Base-by-base conservation (phyloP, 805 yeast genomes). In the Candida pseudofarinosa region DNA sequence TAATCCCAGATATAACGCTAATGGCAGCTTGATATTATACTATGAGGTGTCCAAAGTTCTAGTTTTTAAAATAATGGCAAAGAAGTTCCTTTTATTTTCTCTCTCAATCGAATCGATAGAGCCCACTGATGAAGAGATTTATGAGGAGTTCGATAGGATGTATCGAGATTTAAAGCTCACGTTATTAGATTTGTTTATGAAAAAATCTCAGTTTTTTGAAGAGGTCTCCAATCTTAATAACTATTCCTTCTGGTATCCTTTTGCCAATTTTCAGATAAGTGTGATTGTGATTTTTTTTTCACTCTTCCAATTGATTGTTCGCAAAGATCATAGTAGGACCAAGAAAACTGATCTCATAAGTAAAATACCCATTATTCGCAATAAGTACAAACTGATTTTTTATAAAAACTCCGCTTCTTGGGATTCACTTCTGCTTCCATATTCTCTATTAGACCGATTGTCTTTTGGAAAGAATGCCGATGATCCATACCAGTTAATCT, bases 51-150 rank as follows among this genome's bases (percentile, higher is more conserved):
- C 41, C 4, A 39, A 19, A 17, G 33, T 31, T 18, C 14, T 20
- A 12, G 33, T 39, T 2, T 39, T 39, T 26, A 39, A 39, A 32
- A 39, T 39, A 10, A 12, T 39, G 33, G 15, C 33, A 3, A 39
- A 39, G 17, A 39, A 39, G 30, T 39, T 39, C 17, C 31, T 28
- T 17, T 39, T 39, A 3, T 39, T 23, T 39, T 39, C 41, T 8
- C 33, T 28, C 16, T 23, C 31, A 13, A 14, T 39, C 17, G 33
- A 39, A 13, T 39, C 41, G 6, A 31, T 23, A 23, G 28, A 7
- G 6, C 28, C 28, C 10, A 23, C 28, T 23, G 28, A 6, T 7
- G 28, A 23, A 10, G 28, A 23, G 10, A 10, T 10, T 23, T 7
- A 7, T 23, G 28, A 23, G 10, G 28, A 23, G 6, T 23, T 23